Conservation (phyloP, 805 yeast species). For the Metschnikowia gelsemii region DNA sequence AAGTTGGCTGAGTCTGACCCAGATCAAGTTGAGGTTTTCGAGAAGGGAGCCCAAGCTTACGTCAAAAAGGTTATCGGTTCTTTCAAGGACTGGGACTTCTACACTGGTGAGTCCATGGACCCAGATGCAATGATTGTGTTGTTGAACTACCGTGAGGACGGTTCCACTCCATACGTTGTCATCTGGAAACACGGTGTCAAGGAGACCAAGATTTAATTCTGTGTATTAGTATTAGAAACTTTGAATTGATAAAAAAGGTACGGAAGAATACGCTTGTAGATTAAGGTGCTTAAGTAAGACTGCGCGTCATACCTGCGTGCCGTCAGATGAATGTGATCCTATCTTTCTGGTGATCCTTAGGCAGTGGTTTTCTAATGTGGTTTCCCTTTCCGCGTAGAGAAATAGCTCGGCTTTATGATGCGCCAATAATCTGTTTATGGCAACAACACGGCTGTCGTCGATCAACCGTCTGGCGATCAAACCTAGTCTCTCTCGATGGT, state of each 20-base stretch:
- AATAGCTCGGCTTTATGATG: constrained; percentile 51
- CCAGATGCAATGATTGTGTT: constrained; percentile 98
- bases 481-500: constrained; percentile 61
- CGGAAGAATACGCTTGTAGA: no score
- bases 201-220: constrained; percentile 79
- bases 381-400: constrained; percentile 53
- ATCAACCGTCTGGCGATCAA: constrained; percentile 66
- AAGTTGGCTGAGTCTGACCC: constrained; percentile 87
- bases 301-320: no score
- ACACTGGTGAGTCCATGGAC: constrained; percentile 99
- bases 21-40: constrained; percentile 82
- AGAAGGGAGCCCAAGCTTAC: constrained; percentile 96
- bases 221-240: constrained; percentile 12
- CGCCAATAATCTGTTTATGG: constrained; percentile 34
- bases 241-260: constrained; percentile 5
- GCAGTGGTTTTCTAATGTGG: constrained; percentile 73
- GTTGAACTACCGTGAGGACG: constrained; percentile 99
- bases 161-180: constrained; percentile 94
- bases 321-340: no score
- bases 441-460: constrained; percentile 66
- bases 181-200: constrained; percentile 99
- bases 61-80: constrained; percentile 93
- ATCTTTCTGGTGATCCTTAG: constrained; percentile 27
- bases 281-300: no score
- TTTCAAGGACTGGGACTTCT: constrained; percentile 99